phyloP scores from a whole-genome alignment of 2,329 filamentous ascomycete species.

The Cercospora sojina region DNA sequence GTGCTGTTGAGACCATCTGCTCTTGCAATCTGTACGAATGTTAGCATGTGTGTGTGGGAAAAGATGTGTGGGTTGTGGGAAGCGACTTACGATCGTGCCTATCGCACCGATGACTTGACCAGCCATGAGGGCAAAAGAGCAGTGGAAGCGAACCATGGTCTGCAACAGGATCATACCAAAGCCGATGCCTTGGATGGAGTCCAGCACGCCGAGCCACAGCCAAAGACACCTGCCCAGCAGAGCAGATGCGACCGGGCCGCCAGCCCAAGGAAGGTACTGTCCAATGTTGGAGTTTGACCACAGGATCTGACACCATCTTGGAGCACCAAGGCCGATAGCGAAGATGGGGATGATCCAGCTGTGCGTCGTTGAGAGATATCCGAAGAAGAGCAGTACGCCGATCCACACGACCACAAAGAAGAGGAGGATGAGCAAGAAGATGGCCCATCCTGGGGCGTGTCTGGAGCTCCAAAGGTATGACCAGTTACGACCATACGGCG shows the following conservation, averaged over 20 bases:
- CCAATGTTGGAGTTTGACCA: slow-evolving; percentile 64
- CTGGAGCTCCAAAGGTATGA: slow-evolving; percentile 60
- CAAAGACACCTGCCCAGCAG: slow-evolving; percentile 59
- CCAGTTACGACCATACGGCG: slow-evolving; percentile 68
- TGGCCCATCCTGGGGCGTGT: slow-evolving; percentile 57
- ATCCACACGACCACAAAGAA: slow-evolving; percentile 60
- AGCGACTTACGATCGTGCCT: slow-evolving; percentile 53
- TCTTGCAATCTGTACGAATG: slow-evolving; percentile 46
- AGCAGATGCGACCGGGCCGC: slow-evolving; percentile 54
- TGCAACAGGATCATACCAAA: slow-evolving; percentile 68
- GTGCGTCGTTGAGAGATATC: slow-evolving; percentile 58
- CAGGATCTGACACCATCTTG: slow-evolving; percentile 67
- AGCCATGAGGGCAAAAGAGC: slow-evolving; percentile 60
- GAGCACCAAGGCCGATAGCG: slow-evolving; percentile 64
- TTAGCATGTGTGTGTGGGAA: background rate
- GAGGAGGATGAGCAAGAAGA: slow-evolving; percentile 56
- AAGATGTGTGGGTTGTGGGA: too few species aligned
- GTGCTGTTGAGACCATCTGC: slow-evolving; percentile 61
- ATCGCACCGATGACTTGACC: slow-evolving; percentile 63
- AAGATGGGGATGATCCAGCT: slow-evolving; percentile 68
- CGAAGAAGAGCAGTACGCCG: slow-evolving; percentile 53
- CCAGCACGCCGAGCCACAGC: slow-evolving; percentile 67
- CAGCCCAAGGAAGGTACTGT: slow-evolving; percentile 63
- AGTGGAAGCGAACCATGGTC: slow-evolving; percentile 59
- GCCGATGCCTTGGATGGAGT: slow-evolving; percentile 64